Evolutionary conservation across 306 rosid species (phyloP), one percentile per base, ranked within the genome.

Genomic region (Echinosophora koreensis): DNA sequence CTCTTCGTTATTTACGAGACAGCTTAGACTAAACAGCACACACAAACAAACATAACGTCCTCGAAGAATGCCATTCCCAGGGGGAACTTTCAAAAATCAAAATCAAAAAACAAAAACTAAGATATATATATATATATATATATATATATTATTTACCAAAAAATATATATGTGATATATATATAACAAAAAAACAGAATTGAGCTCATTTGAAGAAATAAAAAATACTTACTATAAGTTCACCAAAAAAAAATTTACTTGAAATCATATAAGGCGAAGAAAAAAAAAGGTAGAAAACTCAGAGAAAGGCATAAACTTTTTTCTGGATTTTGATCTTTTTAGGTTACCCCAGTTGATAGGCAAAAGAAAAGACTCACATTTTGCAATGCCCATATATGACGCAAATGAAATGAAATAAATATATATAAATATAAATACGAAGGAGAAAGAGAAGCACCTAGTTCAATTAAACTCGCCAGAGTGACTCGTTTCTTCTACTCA

Each of bases 1-100:
- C 28, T 52, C 83, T 62, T 74, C 72, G 81, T 47, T 66, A 16
- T 69, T 74, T n/a, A 63, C 86, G 51, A 78, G 30, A 64, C 22
- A 32, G 5, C 70, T 83, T 49, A 77, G 41, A 68, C 18, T 49
- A 81, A 27, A 68, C 18, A 28, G 4, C 60, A 16, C 61, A 77
- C 32, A 76, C 35, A 68, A 28, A 58, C 42, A 76, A 38, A 65
- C 61, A 55, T 6, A 5, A 68, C 54, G 35, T 35, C 71, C 63
- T 32, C 55, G 37, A 68, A 58, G 52, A 30, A 51, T 35, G 46
- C 7, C 51, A 69, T 46, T 69, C 69, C 72, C 60, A 10, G 18
- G n/a, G 81, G 38, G 17, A 47, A 8, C 52, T 9, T 68, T 41
- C 51, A 34, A 44, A 49, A 16, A 14, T 47, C 42, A 46, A 55